Percentiles rank a stretch among this genome's conserved stretches.
These are phyloP conservation scores for Saitoella complicata DNA, from an alignment of 805 yeast genomes.

Conservation along the genomic window DNA sequence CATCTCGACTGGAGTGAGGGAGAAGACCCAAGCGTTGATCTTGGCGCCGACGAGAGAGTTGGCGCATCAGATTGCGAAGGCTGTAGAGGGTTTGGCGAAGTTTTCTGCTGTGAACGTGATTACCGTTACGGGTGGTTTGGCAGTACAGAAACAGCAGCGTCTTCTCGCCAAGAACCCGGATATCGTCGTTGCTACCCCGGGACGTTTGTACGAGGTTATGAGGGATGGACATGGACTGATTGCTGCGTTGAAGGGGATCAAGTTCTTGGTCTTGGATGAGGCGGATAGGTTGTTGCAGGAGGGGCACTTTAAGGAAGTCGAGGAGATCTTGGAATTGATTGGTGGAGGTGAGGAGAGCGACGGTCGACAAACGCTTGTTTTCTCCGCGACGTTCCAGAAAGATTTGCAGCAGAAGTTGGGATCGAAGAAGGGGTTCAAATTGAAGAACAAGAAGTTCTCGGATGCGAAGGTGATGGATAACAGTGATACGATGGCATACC, in stretches of 20 bases:
- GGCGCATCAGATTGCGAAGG: conserved; percentile 83
- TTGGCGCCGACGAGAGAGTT: conserved; percentile 94
- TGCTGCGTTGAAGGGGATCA: conserved; percentile 27
- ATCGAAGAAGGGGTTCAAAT: conserved; percentile 10
- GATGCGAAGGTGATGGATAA: conserved; percentile 11
- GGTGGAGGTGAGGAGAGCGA: conserved; percentile 17
- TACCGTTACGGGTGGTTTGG: conserved; percentile 83
- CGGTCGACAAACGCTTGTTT: conserved; percentile 73
- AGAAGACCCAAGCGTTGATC: conserved; percentile 37
- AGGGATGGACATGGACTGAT: conserved; percentile 31
- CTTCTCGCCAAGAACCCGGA: conserved; percentile 51
- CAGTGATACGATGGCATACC: conserved; percentile 41
- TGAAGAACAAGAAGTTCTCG: conserved; percentile 4
- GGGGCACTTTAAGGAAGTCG: conserved; percentile 90
- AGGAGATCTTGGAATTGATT: conserved; percentile 55
- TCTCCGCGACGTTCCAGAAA: conserved; percentile 81
- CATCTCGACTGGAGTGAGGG: conserved; percentile 13
- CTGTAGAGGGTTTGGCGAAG: conserved; percentile 35
- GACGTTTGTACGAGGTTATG: conserved; percentile 69
- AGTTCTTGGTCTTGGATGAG: conserved; percentile 66
- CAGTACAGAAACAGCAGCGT: conserved; percentile 86
- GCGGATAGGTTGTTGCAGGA: conserved; percentile 91
- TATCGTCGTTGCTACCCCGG: conserved; percentile 87
- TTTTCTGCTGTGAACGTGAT: conserved; percentile 42
- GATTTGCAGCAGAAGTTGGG: conserved; percentile 64